A percentile compares a stretch with the other conserved stretches of the same genome.
phyloP scores from a whole-genome alignment of 2,329 filamentous ascomycete species.

The Periconia macrospinosa region DNA sequence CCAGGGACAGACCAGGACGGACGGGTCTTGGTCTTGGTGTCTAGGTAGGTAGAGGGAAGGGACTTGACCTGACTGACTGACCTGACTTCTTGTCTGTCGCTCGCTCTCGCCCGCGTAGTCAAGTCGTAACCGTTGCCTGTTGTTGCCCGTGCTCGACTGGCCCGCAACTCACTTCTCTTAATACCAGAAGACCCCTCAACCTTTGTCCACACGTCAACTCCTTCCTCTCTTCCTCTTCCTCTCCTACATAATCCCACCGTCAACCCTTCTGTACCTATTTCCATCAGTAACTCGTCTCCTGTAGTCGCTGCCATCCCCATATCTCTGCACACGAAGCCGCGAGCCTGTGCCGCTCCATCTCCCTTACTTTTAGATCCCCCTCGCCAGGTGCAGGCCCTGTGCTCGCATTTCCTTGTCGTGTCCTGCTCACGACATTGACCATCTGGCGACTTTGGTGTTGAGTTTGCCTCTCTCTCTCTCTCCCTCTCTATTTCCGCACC shows the following conservation, averaged over 20 bases:
- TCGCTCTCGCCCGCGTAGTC: conserved; percentile 26
- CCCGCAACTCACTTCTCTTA: conserved; percentile 33
- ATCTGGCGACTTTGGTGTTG: conserved; percentile 38
- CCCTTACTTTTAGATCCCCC: conserved; percentile 16
- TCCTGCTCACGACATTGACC: conserved; percentile 27
- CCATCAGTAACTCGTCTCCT: conserved; percentile 27
- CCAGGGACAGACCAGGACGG: too few species aligned
- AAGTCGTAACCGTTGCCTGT: conserved; percentile 35
- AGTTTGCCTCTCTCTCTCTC: conserved; percentile 16
- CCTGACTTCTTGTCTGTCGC: neutral
- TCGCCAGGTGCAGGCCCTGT: conserved; percentile 24
- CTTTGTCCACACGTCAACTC: conserved; percentile 21
- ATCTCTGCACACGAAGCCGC: conserved; percentile 22
- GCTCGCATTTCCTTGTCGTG: conserved; percentile 32
- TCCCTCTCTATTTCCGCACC: neutral
- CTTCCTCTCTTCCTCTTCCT: conserved; percentile 27
- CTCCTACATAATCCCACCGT: conserved; percentile 15
- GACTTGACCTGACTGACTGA: too few species aligned
- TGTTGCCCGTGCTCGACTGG: conserved; percentile 30
- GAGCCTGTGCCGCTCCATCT: conserved; percentile 34
- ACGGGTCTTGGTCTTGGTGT: neutral
- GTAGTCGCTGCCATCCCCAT: conserved; percentile 31
- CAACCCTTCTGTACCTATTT: conserved; percentile 17
- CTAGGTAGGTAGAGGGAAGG: neutral
- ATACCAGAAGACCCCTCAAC: conserved; percentile 33